Conservation (phyloP, 1,284 basidiomycete species). For the Agaricales sp. region DNA sequence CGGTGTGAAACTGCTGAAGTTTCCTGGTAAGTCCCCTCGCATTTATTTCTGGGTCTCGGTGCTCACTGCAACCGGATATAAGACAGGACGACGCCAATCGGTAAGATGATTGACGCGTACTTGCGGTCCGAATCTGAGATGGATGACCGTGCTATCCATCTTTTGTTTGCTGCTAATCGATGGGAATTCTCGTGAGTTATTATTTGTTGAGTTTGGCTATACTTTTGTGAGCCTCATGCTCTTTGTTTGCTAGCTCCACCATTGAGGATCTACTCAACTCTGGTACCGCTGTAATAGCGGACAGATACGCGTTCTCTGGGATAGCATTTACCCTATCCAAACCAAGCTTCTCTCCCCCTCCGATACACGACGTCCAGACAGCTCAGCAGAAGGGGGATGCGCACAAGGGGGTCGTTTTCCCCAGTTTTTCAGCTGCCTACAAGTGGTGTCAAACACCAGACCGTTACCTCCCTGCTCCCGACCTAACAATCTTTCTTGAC, state of each 20-base stretch:
- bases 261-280: slow-evolving; percentile 52
- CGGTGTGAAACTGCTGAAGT: slow-evolving; percentile 57
- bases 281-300: slow-evolving; percentile 78
- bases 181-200: slow-evolving; percentile 86
- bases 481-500: slow-evolving; percentile 83
- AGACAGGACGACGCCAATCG: slow-evolving; percentile 91
- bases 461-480: slow-evolving; percentile 78
- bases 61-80: slow-evolving; percentile 4
- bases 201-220: slow-evolving; percentile 2
- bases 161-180: slow-evolving; percentile 93
- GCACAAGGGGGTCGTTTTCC: background rate
- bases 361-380: background rate
- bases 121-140: slow-evolving; percentile 77
- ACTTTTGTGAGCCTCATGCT: slow-evolving; percentile 12
- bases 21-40: slow-evolving; percentile 58
- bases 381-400: background rate
- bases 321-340: slow-evolving; percentile 92
- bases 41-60: background rate
- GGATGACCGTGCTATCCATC: slow-evolving; percentile 87
- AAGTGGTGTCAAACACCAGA: slow-evolving; percentile 86
- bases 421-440: slow-evolving; percentile 21
- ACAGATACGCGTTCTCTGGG: slow-evolving; percentile 96
- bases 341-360: slow-evolving; percentile 21
- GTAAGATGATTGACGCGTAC: slow-evolving; percentile 91
- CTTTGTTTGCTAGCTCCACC: slow-evolving; percentile 35